Evolutionary conservation across 495 filamentous ascomycete species (phyloP).

Genomic region (Beverwykella pulmonaria): DNA sequence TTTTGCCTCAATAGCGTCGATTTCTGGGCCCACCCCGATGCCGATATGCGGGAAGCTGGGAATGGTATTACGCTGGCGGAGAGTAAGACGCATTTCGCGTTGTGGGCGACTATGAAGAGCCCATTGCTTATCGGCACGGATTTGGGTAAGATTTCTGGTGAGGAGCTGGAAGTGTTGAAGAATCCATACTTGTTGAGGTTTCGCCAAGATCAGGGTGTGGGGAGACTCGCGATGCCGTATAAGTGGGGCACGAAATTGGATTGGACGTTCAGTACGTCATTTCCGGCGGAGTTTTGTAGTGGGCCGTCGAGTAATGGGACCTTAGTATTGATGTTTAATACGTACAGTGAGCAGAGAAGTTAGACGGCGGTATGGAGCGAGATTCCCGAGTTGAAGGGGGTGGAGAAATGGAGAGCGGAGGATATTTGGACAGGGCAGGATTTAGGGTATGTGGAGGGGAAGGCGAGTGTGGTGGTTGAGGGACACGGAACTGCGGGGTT

Average conservation of each 20-base stretch:
- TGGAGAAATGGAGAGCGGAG: slow-evolving; percentile 51
- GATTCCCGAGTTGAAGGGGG: slow-evolving; percentile 54
- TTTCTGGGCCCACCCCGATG: slow-evolving; percentile 62
- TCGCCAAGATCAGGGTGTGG: slow-evolving; percentile 60
- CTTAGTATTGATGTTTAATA: slow-evolving; percentile 59
- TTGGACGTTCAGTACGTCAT: slow-evolving; percentile 61
- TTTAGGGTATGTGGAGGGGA: slow-evolving; percentile 51
- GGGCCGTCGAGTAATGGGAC: slow-evolving; percentile 54
- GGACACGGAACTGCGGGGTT: slow-evolving; percentile 57
- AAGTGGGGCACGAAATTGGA: slow-evolving; percentile 67
- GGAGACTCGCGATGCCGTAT: slow-evolving; percentile 60
- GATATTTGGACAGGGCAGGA: slow-evolving; percentile 59
- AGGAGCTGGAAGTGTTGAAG: slow-evolving; percentile 58
- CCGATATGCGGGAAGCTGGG: slow-evolving; percentile 72
- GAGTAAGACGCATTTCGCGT: slow-evolving; percentile 50
- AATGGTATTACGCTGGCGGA: slow-evolving; percentile 58
- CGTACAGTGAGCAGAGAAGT: slow-evolving; percentile 44
- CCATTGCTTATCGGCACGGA: slow-evolving; percentile 63
- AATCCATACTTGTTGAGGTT: slow-evolving; percentile 63
- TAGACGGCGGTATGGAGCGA: slow-evolving; percentile 56
- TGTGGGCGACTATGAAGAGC: slow-evolving; percentile 63
- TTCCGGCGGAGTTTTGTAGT: slow-evolving; percentile 65
- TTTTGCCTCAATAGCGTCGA: slow-evolving; percentile 54
- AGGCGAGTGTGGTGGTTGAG: slow-evolving; percentile 46
- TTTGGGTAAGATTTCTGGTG: slow-evolving; percentile 48